Evolutionary conservation across 2,329 filamentous ascomycete species (phyloP).

Genomic region (Pseudogymnoascus sp.): DNA sequence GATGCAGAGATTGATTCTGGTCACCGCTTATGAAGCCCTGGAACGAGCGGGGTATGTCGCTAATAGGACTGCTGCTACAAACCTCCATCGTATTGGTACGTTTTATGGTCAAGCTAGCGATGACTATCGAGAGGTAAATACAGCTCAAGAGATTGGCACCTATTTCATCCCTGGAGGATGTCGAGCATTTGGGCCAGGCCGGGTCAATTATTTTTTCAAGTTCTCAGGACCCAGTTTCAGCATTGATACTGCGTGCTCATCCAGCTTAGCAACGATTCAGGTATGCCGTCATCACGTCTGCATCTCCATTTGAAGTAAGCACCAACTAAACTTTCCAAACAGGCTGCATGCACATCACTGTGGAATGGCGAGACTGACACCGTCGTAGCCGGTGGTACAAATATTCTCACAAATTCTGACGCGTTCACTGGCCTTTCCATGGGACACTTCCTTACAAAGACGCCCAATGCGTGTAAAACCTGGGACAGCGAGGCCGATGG

Average conservation of each 20-base stretch:
- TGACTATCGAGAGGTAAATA: too few species aligned
- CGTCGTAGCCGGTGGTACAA: background rate
- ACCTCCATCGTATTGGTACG: too few species aligned
- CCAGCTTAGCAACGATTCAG: constrained; percentile 31
- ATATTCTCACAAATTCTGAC: background rate
- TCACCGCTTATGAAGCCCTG: too few species aligned
- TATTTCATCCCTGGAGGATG: constrained; percentile 45
- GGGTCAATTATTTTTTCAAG: constrained; percentile 38
- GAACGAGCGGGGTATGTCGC: too few species aligned
- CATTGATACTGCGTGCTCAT: constrained; percentile 36
- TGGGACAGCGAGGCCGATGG: constrained; percentile 39
- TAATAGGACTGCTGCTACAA: too few species aligned
- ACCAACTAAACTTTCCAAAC: too few species aligned
- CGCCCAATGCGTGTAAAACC: constrained; percentile 35
- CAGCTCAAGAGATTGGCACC: constrained; percentile 34
- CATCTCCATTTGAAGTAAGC: too few species aligned
- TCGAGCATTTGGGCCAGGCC: constrained; percentile 43
- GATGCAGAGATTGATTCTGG: too few species aligned
- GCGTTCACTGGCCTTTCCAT: constrained; percentile 22
- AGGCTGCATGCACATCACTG: background rate
- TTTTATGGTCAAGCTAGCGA: too few species aligned
- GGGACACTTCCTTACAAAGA: constrained; percentile 10
- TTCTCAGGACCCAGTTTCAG: constrained; percentile 33
- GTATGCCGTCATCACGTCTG: constrained; percentile 21
- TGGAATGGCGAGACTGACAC: background rate